phyloP scores from a whole-genome alignment of 202 grass and related monocot genomes.

The Carex sylvatica region DNA sequence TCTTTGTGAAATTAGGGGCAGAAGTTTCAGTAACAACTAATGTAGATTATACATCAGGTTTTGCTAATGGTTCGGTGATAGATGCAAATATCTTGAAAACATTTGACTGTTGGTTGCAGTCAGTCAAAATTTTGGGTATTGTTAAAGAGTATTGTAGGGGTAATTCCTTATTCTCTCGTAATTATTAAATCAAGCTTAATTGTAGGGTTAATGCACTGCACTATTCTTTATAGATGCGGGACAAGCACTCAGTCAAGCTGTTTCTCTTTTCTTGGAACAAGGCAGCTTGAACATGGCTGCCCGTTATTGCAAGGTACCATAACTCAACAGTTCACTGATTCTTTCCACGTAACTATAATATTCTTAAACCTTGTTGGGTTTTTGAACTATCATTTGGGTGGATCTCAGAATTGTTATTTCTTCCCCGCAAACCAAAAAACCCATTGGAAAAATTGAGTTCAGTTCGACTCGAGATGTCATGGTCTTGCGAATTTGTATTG shows the following conservation, averaged over 20 bases:
- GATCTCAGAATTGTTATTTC: not conserved
- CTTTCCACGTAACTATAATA: not conserved
- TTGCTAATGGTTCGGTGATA: not conserved
- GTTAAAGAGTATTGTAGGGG: not conserved
- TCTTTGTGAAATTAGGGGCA: too few species aligned
- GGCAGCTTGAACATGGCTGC: conserved; percentile 90
- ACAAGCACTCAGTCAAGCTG: conserved; percentile 54
- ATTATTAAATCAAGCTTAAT: not conserved
- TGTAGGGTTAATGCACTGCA: not conserved
- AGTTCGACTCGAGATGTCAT: not conserved
- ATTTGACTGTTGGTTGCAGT: not conserved
- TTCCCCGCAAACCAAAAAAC: not conserved
- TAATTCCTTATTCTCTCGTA: not conserved
- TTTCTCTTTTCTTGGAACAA: conserved; percentile 86
- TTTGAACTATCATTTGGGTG: not conserved
- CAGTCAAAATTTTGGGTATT: not conserved
- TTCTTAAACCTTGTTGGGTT: not conserved
- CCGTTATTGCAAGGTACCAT: conserved; percentile 79
- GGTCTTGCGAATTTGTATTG: not conserved
- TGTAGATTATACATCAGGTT: not conserved
- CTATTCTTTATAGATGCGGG: conserved; percentile 59
- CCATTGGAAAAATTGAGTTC: conserved; percentile 13
- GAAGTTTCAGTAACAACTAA: not conserved
- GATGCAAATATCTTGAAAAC: not conserved
- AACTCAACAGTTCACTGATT: not conserved